Conservation (phyloP, 306 rosid genomes). For the Pterocarpus macrocarpus region DNA sequence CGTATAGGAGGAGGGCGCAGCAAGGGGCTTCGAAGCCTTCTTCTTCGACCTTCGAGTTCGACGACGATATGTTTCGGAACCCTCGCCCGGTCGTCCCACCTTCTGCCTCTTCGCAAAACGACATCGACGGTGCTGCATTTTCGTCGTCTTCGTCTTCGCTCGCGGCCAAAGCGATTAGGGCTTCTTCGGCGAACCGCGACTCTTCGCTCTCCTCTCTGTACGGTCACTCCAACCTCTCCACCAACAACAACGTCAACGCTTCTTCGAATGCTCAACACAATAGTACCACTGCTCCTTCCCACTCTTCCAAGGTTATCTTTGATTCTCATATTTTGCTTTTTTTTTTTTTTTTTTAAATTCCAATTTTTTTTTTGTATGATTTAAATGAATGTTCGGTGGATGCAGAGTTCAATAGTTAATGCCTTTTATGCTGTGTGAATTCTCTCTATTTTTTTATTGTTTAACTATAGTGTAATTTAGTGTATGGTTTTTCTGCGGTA, state of each 20-base stretch:
- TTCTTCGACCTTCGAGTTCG: constrained; percentile 37
- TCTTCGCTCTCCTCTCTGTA: constrained; percentile 94
- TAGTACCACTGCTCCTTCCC: constrained; percentile 45
- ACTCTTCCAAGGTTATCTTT: constrained; percentile 38
- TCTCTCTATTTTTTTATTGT: not conserved
- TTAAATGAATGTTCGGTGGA: not conserved
- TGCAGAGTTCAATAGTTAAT: not conserved
- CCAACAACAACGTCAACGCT: constrained; percentile 30
- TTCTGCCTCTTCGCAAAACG: constrained; percentile 28
- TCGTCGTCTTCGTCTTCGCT: constrained; percentile 73
- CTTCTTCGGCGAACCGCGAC: constrained; percentile 89
- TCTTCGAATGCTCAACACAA: constrained; percentile 40
- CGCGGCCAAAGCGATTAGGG: constrained; percentile 93
- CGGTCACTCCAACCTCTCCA: constrained; percentile 59
- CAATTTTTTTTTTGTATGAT: not conserved
- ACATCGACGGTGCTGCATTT: constrained; percentile 34
- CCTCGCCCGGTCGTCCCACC: constrained; percentile 36
- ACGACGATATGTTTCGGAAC: constrained; percentile 45
- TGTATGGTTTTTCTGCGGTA: not conserved
- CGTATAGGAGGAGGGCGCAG: constrained; percentile 77
- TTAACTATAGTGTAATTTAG: constrained; percentile 3
- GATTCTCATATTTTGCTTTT: not conserved
- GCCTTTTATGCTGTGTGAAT: not conserved
- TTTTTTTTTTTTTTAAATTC: not conserved
- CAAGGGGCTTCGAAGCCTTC: constrained; percentile 51